Base-by-base conservation (phyloP, 1,139 yeast species). In the Kurtzmaniella quercitrusa region DNA sequence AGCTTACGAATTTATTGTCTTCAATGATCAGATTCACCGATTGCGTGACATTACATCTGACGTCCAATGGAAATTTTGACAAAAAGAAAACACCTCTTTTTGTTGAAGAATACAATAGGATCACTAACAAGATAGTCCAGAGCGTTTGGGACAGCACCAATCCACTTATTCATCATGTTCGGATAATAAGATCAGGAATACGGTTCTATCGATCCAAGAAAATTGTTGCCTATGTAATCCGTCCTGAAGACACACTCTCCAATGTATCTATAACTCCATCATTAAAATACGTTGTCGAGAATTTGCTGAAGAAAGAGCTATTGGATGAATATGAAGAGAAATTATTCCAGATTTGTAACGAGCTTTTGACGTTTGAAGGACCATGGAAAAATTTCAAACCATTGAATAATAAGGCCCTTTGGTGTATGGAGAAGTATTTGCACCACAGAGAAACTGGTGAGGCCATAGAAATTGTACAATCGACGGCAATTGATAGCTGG, bases 171-270 rank as follows among this genome's bases (percentile, higher is more conserved):
- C 36, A 19, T 5, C 71, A 68, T 48, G 60, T 56, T 41, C 49
- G 52, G 16, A 55, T 69, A 12, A 47, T 68, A 21, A 58, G 59
- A 42, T 53, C 69, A 2, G 68, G 70, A 6, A 60, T 68, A n/a
- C 49, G 59, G 40, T 54, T 63, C 44, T 67, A 59, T 48, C 58
- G 52, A 40, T 71, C 73, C 0, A 48, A 50, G 25, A 43, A 42
- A 10, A 19, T 34, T 34, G 14, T 10, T 16, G 21, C 14, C 11
- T 11, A 15, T 15, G 41, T 25, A 16, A 18, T 39, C 3, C 37
- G 31, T n/a, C 37, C 25, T 14, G 14, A 19, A 10, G 21, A 41
- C n/a, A 18, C 41, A 3, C 39, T 41, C n/a, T 37, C 46, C 2
- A 43, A 43, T 23, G 40, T 17, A 16, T 43, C 34, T 3, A 18